phyloP scores from a whole-genome alignment of 176 grass and related monocot species.

The Canna indica region DNA sequence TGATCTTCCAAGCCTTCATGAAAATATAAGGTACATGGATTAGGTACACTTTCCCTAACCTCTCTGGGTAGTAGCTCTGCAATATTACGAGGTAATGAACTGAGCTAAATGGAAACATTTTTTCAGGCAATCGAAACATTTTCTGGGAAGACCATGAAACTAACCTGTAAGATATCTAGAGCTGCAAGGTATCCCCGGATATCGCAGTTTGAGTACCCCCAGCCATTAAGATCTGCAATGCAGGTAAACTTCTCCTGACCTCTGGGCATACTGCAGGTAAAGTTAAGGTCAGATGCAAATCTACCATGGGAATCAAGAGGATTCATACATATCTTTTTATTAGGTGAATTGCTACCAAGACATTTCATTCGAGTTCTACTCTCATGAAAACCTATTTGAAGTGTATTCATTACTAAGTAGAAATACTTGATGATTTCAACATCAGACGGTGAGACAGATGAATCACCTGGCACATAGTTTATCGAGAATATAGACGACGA shows the following conservation, averaged over 20 bases:
- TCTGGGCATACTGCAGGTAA: slow-evolving; percentile 23
- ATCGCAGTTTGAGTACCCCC: slow-evolving; percentile 24
- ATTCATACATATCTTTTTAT: no score
- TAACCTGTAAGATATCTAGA: slow-evolving; percentile 32
- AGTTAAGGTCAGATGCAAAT: neutral
- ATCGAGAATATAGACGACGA: slow-evolving; percentile 27
- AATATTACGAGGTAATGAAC: neutral
- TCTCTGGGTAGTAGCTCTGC: slow-evolving; percentile 38
- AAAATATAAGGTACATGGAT: slow-evolving; percentile 33
- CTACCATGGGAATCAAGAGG: neutral
- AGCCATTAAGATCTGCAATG: slow-evolving; percentile 31
- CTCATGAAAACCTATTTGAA: no score
- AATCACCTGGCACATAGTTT: slow-evolving; percentile 31
- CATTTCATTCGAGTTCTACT: no score
- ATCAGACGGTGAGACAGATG: no score
- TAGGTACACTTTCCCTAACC: slow-evolving; percentile 28
- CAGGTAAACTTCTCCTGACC: slow-evolving; percentile 31
- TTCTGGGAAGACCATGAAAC: neutral
- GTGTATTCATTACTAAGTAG: neutral
- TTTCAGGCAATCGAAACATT: no score
- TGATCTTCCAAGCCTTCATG: slow-evolving; percentile 35
- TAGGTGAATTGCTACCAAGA: no score
- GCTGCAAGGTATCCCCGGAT: slow-evolving; percentile 22
- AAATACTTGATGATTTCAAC: neutral
- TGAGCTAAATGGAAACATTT: neutral